Base-by-base conservation (phyloP, 805 yeast genomes). In the Starmerella potacharoeniae region DNA sequence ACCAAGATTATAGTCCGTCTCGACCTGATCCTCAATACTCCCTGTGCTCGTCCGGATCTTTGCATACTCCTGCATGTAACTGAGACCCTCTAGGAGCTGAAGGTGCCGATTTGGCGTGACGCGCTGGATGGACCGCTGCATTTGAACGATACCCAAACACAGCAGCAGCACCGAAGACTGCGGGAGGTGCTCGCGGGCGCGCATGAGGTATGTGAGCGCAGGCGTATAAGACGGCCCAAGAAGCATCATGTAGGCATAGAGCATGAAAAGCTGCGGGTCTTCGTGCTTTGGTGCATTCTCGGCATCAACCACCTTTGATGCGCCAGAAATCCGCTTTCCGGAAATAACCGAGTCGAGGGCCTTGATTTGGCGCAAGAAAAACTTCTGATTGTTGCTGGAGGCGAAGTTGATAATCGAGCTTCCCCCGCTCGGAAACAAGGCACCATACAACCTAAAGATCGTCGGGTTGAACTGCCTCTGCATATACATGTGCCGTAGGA, bases 91-190 rank as follows among this genome's bases (percentile, higher is more conserved):
- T 1, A 93, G 71, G 28, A 93, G 74, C 65, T 90, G 97, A 55
- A 85, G 75, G 64, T 91, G 96, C 54, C 97, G 79, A 67, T 88
- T 86, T 6, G 82, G 76, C 5, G 95, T 83, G 56, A 86, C 80
- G 58, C 98, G 75, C 69, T 93, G 97, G 82, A 90, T 83, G 0
- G 97, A 85, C 44, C 97, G 76, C 63, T 91, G 96, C 29, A 90
- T 72, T 69, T 89, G 90, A 0, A 90, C 81, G 42, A 93, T 68
- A 0, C 93, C 97, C 46, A 86, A 73, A 39, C 84, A 69, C 31
- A 93, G 73, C 57, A 87, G 77, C 1, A 93, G 73, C 73, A 88
- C 78, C 1, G 97, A 95, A 59, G 91, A 96, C 43, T 79, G 70
- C 45, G 83, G 82, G 54, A 79, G 79, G 29, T 79, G 76, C 51